Conservation (phyloP, 768 basidiomycete genomes). For the Amanita exitialis region DNA sequence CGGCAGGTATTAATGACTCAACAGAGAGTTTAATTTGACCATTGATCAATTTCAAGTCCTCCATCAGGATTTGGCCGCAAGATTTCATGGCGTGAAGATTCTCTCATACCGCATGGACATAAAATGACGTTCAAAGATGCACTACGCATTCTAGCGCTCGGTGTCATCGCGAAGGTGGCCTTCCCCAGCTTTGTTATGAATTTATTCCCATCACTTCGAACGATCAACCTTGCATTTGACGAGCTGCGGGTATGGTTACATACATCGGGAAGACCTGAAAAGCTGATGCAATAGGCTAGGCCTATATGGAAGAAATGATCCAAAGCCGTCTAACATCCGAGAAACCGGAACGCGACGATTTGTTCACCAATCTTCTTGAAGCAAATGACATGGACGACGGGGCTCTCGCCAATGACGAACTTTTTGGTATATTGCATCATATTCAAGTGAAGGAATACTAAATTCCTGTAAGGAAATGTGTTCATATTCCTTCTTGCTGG, state of each 20-base stretch:
- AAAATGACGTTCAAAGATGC: slow-evolving; percentile 38
- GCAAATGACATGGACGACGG: slow-evolving; percentile 30
- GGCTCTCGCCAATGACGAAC: slow-evolving; percentile 32
- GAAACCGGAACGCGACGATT: slow-evolving; percentile 34
- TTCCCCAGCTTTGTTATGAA: slow-evolving; percentile 30
- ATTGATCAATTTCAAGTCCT: not conserved
- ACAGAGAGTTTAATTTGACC: not conserved
- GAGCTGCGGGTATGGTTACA: slow-evolving; percentile 29
- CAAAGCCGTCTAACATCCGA: slow-evolving; percentile 24
- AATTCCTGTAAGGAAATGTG: slow-evolving; percentile 25
- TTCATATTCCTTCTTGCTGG: slow-evolving; percentile 50
- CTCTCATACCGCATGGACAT: slow-evolving; percentile 29
- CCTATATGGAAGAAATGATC: slow-evolving; percentile 46
- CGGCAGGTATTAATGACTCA: slow-evolving; percentile 28
- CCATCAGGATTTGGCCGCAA: slow-evolving; percentile 38
- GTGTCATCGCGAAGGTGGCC: slow-evolving; percentile 25
- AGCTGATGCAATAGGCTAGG: slow-evolving; percentile 7
- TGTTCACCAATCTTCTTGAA: slow-evolving; percentile 41
- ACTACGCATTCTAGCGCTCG: slow-evolving; percentile 29
- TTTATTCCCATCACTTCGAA: slow-evolving; percentile 22
- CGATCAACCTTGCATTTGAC: slow-evolving; percentile 25
- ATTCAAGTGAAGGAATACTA: not conserved
- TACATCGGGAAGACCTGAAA: not conserved
- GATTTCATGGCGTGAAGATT: slow-evolving; percentile 37
- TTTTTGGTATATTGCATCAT: slow-evolving; percentile 20